phyloP scores from a whole-genome alignment of 257 asterid genomes.

The Ligustrum vulgare region DNA sequence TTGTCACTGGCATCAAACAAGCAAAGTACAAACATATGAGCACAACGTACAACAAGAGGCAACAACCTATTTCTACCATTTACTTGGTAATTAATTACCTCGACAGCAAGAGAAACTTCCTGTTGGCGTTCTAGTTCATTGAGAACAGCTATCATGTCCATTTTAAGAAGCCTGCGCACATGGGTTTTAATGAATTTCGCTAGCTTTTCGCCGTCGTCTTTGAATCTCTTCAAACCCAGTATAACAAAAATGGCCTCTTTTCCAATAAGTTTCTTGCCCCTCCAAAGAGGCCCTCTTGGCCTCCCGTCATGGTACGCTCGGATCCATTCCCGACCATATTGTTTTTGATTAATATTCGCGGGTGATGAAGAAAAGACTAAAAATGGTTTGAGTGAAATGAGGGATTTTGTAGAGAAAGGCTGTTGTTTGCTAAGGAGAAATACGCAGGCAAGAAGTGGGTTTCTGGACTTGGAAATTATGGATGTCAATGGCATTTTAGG shows the following conservation, averaged over 20 bases:
- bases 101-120: conserved; percentile 81
- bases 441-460: conserved; percentile 25
- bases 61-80: not conserved
- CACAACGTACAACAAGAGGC: not conserved
- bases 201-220: conserved; percentile 60
- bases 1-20: not conserved
- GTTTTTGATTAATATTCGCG: conserved; percentile 5
- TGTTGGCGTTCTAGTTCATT: conserved; percentile 90
- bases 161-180: conserved; percentile 74
- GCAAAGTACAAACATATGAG: not conserved
- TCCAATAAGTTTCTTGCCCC: conserved; percentile 87
- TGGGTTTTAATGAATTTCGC: conserved; percentile 73
- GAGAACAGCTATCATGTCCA: conserved; percentile 86
- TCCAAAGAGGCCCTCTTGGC: conserved; percentile 92
- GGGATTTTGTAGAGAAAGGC: conserved; percentile 14
- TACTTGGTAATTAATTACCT: conserved; percentile 42
- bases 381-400: conserved; percentile 16
- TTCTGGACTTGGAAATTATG: conserved; percentile 34
- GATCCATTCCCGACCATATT: conserved; percentile 17
- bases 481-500: conserved; percentile 37
- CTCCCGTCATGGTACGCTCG: conserved; percentile 84
- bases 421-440: conserved; percentile 21
- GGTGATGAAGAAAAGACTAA: conserved; percentile 21
- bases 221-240: conserved; percentile 73
- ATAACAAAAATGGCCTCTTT: conserved; percentile 83